Evolutionary conservation across 805 yeast genomes (phyloP).

Genomic region (Nakazawaea sp.): DNA sequence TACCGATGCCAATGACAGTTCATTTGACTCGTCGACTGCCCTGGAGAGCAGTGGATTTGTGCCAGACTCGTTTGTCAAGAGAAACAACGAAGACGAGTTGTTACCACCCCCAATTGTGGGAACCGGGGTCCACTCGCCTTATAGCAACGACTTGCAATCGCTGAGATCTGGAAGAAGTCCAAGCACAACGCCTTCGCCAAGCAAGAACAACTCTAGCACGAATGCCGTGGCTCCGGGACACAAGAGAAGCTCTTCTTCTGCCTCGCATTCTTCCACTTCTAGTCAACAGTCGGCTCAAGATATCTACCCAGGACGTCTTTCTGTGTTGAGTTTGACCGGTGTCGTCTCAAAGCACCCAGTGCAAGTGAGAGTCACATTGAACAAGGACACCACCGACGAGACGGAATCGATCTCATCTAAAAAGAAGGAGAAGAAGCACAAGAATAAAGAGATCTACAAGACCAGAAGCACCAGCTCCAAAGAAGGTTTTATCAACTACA

Average conservation of each 20-base stretch:
- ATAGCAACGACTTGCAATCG: slow-evolving; percentile 27
- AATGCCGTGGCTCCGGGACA: not conserved
- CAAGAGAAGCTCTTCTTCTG: not conserved
- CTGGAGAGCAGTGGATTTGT: slow-evolving; percentile 36
- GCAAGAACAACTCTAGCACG: slow-evolving; percentile 8
- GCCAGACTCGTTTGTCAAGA: slow-evolving; percentile 36
- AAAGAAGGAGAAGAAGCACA: slow-evolving; percentile 17
- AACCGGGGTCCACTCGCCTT: slow-evolving; percentile 11
- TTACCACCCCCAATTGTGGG: slow-evolving; percentile 13
- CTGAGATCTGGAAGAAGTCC: slow-evolving; percentile 26
- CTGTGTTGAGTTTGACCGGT: slow-evolving; percentile 32
- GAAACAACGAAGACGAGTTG: slow-evolving; percentile 13
- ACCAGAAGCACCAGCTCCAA: slow-evolving; percentile 52
- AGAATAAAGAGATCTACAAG: slow-evolving; percentile 53
- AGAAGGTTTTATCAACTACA: slow-evolving; percentile 42
- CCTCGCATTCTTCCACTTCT: slow-evolving; percentile 25
- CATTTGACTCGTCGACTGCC: slow-evolving; percentile 29
- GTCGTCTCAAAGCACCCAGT: slow-evolving; percentile 17
- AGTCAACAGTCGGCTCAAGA: slow-evolving; percentile 18
- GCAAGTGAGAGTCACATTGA: slow-evolving; percentile 49
- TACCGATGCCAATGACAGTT: slow-evolving; percentile 19
- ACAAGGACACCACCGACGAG: slow-evolving; percentile 27
- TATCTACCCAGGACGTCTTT: slow-evolving; percentile 47
- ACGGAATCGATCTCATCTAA: slow-evolving; percentile 4
- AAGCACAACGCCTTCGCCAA: slow-evolving; percentile 8